Evolutionary conservation across 306 rosid species (phyloP), one percentile per base, ranked within the genome.

Genomic region (Malus orientalis): DNA sequence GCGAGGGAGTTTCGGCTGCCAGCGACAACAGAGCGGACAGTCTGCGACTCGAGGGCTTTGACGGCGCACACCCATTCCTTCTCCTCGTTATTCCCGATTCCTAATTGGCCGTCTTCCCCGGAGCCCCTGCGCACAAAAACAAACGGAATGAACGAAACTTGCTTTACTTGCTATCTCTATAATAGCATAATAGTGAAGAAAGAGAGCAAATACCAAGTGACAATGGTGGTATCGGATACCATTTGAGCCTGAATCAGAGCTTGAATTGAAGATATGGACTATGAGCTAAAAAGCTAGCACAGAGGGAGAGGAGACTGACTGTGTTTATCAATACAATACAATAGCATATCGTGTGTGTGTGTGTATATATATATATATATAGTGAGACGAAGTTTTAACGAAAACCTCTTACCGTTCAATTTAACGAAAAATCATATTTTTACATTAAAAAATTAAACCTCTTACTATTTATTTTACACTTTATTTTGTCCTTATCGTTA

Each of bases 1-100:
- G 98, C 94, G 81, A 96, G 98, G 49, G 99, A 96, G 73, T 96
- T 96, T 76, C 99, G 84, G 76, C 98, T 91, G 53, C 99, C 98
- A 12, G 99, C 98, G 20, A 96, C 99, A 7, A 96, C 91, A 4
- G 96, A 91, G 74, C 94, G 89, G 9, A 93, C 78, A 1, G 73
- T 83, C 2, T 58, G 82, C 14, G 88, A 79, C 13, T 83, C 78
- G 2, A 92, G 88, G 44, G 97, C 76, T 85, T 87, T 42, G 76
- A 93, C 79, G 29, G 71, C 78, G 81, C 88, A 91, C 5, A 86
- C 96, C 81, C 87, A 74, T 36, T 91, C 99, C 55, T 70, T 91
- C 36, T 96, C 99, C 45, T 93, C 98, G 79, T 91, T 81, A 75
- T 69, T 85, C 2, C 98, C 99, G 25, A 93, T 75, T 76, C 99